Evolutionary conservation across 2,329 filamentous ascomycete species (phyloP).

Genomic region (Ampelomyces quisqualis): DNA sequence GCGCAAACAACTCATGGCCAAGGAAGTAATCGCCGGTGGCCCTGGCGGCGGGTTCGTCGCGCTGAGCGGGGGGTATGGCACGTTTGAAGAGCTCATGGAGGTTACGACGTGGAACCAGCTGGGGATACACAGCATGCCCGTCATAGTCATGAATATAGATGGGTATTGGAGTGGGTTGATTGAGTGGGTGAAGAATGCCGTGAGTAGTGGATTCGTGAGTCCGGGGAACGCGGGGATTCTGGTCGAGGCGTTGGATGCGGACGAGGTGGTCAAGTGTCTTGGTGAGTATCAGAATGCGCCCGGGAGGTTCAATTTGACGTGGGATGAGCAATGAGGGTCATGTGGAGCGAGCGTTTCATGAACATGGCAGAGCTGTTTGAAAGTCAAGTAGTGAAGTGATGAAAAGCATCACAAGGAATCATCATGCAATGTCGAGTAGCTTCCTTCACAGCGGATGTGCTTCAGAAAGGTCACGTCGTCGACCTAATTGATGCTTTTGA

Average conservation of each 20-base stretch:
- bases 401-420: no score
- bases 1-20: slow-evolving; percentile 90
- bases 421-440: no score
- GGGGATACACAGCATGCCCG: slow-evolving; percentile 75
- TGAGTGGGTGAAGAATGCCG: slow-evolving; percentile 74
- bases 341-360: neutral
- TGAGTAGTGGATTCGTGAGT: slow-evolving; percentile 75
- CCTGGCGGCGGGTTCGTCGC: slow-evolving; percentile 87
- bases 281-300: slow-evolving; percentile 72
- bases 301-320: slow-evolving; percentile 77
- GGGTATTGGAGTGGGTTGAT: slow-evolving; percentile 91
- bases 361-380: no score
- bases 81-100: slow-evolving; percentile 93
- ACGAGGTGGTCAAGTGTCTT: slow-evolving; percentile 70
- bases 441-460: no score
- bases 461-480: neutral
- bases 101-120: slow-evolving; percentile 93
- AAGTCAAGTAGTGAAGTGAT: no score
- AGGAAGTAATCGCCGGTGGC: slow-evolving; percentile 77
- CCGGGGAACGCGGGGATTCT: slow-evolving; percentile 72
- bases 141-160: slow-evolving; percentile 82
- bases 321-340: slow-evolving; percentile 56
- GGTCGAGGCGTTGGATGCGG: slow-evolving; percentile 69
- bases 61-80: slow-evolving; percentile 86
- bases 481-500: neutral